These are phyloP conservation scores for Solanum ossicruentum DNA, from an alignment of 257 asterid genomes.

Conservation along the genomic window DNA sequence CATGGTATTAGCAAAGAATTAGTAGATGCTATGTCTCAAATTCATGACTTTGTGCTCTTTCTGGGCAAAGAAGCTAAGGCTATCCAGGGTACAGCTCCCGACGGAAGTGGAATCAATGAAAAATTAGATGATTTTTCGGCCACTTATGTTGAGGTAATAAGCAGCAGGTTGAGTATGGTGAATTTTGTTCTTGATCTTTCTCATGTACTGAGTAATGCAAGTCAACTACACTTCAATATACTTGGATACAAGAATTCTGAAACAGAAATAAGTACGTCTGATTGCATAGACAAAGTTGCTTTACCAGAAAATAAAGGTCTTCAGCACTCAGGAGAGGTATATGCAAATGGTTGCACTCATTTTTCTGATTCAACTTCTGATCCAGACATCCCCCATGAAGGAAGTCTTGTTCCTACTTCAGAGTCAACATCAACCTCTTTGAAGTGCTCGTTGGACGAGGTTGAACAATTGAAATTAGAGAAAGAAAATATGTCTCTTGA, in stretches of 20 bases:
- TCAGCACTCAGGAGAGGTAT: conserved; percentile 39
- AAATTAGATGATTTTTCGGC: conserved; percentile 37
- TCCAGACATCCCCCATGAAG: conserved; percentile 64
- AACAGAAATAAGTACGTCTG: conserved; percentile 55
- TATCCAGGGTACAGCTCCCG: conserved; percentile 39
- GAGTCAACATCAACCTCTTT: conserved; percentile 52
- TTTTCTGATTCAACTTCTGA: conserved; percentile 75
- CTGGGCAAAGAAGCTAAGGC: conserved; percentile 64
- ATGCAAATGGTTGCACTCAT: conserved; percentile 42
- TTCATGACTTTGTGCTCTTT: conserved; percentile 46
- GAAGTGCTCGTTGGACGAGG: conserved; percentile 82
- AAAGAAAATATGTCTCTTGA: conserved; percentile 54
- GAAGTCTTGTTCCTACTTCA: conserved; percentile 68
- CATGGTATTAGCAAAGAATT: conserved; percentile 32
- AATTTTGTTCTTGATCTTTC: conserved; percentile 69
- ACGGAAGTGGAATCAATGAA: conserved; percentile 39
- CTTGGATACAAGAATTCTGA: conserved; percentile 60
- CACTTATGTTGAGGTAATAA: conserved; percentile 36
- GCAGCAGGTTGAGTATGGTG: conserved; percentile 21
- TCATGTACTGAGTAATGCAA: conserved; percentile 45
- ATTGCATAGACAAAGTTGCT: conserved; percentile 86
- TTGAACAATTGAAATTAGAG: conserved; percentile 69
- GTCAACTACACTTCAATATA: conserved; percentile 59
- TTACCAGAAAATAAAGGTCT: conserved; percentile 66
- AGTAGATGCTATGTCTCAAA: conserved; percentile 46